These are phyloP conservation scores for Trypanosoma cruzi DNA, from an alignment of 208 protist species.

Conservation along the genomic window DNA sequence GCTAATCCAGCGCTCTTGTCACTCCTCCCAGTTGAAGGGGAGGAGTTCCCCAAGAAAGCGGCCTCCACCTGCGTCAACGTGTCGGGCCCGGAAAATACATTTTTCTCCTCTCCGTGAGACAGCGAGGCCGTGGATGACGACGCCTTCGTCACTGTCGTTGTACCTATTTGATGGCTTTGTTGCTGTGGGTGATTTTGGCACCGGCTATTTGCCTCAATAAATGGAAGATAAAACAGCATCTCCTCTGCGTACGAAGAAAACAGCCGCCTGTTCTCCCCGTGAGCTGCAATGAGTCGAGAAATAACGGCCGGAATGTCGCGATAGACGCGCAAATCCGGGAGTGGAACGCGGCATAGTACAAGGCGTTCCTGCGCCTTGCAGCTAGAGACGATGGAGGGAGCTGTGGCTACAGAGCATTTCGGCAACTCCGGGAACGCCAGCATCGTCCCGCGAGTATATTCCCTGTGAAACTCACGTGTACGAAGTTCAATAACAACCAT, in stretches of 20 bases:
- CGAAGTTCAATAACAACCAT: conserved; percentile 13
- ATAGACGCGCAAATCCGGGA: conserved; percentile 78
- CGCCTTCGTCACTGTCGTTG: neutral
- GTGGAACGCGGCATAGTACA: conserved; percentile 40
- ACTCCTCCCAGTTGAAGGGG: neutral
- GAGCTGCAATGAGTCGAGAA: conserved; percentile 55
- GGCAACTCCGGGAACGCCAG: neutral
- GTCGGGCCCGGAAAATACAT: neutral
- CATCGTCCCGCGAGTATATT: neutral
- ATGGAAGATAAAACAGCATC: conserved; percentile 25
- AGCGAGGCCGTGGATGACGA: neutral
- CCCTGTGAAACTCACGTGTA: neutral
- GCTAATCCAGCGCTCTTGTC: neutral
- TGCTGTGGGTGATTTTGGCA: neutral
- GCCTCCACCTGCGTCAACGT: neutral
- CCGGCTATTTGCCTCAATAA: conserved; percentile 7
- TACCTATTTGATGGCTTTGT: neutral
- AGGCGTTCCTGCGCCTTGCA: neutral
- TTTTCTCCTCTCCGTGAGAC: neutral
- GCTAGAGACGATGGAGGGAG: neutral
- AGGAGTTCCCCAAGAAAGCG: neutral
- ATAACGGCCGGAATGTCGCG: conserved; percentile 57
- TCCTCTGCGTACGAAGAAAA: conserved; percentile 71
- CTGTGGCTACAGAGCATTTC: neutral
- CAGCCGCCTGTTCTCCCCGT: conserved; percentile 53